A percentile compares a stretch with the other conserved stretches of the same genome.
Conservation (phyloP, 148 eudicot genomes). For the Rhododendron griersonianum region DNA sequence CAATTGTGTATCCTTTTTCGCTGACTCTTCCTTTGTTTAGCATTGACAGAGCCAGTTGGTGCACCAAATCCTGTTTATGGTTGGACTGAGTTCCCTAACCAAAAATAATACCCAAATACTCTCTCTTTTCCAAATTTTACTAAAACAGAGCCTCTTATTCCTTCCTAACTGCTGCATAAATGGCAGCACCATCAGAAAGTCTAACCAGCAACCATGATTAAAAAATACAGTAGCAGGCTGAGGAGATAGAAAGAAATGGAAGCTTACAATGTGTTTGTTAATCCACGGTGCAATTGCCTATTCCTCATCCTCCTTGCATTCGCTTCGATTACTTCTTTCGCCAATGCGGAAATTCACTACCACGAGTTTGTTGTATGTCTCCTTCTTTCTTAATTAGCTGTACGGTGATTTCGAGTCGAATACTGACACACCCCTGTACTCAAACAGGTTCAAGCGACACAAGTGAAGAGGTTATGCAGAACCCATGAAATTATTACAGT, state of each 20-base stretch:
- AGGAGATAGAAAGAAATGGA: slow-evolving; percentile 21
- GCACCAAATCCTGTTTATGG: slow-evolving; percentile 37
- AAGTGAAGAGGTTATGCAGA: slow-evolving; percentile 72
- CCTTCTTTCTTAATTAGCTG: background rate
- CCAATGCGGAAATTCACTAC: slow-evolving; percentile 52
- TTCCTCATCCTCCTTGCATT: slow-evolving; percentile 33
- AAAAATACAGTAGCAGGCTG: slow-evolving; percentile 4
- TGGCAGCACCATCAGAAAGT: background rate
- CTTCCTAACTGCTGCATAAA: slow-evolving; percentile 3
- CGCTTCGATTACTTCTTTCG: slow-evolving; percentile 28
- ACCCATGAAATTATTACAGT: slow-evolving; percentile 58
- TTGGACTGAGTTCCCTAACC: slow-evolving; percentile 22
- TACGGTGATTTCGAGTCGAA: background rate
- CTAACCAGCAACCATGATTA: background rate
- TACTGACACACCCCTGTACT: background rate
- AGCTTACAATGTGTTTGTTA: background rate
- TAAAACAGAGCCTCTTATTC: background rate
- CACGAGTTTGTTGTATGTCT: slow-evolving; percentile 65
- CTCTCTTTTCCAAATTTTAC: background rate
- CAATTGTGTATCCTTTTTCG: background rate
- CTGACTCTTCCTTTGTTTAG: background rate
- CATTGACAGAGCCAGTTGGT: slow-evolving; percentile 36
- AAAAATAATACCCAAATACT: background rate
- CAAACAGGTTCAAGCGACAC: slow-evolving; percentile 60
- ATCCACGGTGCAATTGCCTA: slow-evolving; percentile 8